Conservation (phyloP, 805 yeast species). For the Candida gorgasii region DNA sequence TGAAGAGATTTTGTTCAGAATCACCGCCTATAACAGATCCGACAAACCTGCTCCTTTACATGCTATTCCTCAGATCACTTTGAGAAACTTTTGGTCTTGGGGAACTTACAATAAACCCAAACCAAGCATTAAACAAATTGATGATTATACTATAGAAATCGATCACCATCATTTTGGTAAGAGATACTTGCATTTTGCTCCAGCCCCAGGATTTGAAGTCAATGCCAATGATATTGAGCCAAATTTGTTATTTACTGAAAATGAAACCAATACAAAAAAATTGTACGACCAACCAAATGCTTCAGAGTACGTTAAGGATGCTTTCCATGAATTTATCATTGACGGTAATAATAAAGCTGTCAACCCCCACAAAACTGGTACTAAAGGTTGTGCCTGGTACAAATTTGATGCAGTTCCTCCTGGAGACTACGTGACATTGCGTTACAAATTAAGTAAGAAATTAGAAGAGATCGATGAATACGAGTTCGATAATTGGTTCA, state of each 20-base stretch:
- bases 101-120: slow-evolving; percentile 54
- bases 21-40: slow-evolving; percentile 86
- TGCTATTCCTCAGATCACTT: slow-evolving; percentile 78
- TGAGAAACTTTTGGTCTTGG: slow-evolving; percentile 95
- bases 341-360: slow-evolving; percentile 58
- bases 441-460: slow-evolving; percentile 64
- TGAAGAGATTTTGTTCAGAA: slow-evolving; percentile 76
- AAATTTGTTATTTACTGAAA: slow-evolving; percentile 77
- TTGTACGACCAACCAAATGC: slow-evolving; percentile 67
- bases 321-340: slow-evolving; percentile 81
- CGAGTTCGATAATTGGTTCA: slow-evolving; percentile 67
- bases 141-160: slow-evolving; percentile 52
- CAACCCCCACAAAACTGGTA: slow-evolving; percentile 72
- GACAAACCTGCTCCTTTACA: slow-evolving; percentile 85
- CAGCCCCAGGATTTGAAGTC: slow-evolving; percentile 74
- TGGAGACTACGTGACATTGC: slow-evolving; percentile 81
- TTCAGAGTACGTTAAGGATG: slow-evolving; percentile 71
- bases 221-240: slow-evolving; percentile 71
- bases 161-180: slow-evolving; percentile 73
- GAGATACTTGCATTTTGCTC: slow-evolving; percentile 66
- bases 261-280: slow-evolving; percentile 74
- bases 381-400: slow-evolving; percentile 85
- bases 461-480: slow-evolving; percentile 63
- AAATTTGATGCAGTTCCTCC: slow-evolving; percentile 79
- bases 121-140: slow-evolving; percentile 48